phyloP scores from a whole-genome alignment of 371 early-diverging fungal genomes.

The Circinella umbellata region DNA sequence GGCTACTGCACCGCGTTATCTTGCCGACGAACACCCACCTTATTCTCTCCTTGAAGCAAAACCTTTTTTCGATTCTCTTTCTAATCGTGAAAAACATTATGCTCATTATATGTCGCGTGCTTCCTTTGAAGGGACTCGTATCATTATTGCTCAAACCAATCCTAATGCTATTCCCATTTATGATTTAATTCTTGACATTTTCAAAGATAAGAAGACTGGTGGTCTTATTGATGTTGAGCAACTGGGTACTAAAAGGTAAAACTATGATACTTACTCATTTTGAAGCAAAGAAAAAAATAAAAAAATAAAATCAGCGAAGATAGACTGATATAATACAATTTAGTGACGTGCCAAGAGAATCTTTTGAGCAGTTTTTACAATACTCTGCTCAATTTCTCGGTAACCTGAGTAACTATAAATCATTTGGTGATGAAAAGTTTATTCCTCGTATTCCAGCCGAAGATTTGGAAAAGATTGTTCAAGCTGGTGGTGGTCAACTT shows the following conservation, averaged over 20 bases:
- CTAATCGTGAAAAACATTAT: slow-evolving; percentile 57
- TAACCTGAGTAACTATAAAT: slow-evolving; percentile 64
- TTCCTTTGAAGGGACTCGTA: slow-evolving; percentile 60
- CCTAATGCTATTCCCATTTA: slow-evolving; percentile 45
- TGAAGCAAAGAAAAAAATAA: too few relatives aligned
- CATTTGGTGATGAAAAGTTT: slow-evolving; percentile 71
- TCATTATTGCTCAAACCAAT: slow-evolving; percentile 51
- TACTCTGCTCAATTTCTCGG: slow-evolving; percentile 57
- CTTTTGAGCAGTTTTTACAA: slow-evolving; percentile 59
- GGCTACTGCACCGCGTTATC: slow-evolving; percentile 33
- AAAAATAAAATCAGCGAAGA: too few relatives aligned
- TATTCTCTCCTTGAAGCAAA: slow-evolving; percentile 56
- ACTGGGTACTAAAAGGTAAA: slow-evolving; percentile 36
- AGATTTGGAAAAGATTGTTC: slow-evolving; percentile 46
- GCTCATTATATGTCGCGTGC: slow-evolving; percentile 68
- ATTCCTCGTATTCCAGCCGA: slow-evolving; percentile 52
- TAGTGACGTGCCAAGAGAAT: slow-evolving; percentile 50
- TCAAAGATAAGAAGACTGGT: slow-evolving; percentile 26
- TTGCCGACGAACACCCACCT: slow-evolving; percentile 55
- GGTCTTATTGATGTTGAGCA: slow-evolving; percentile 29
- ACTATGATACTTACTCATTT: too few relatives aligned
- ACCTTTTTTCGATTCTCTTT: slow-evolving; percentile 57
- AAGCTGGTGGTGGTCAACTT: slow-evolving; percentile 28
- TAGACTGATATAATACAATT: too few relatives aligned
- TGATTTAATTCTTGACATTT: slow-evolving; percentile 39